A percentile compares a stretch with the other conserved stretches of the same genome.
These are phyloP conservation scores for Colletotrichum phormii DNA, from an alignment of 2,329 filamentous ascomycete species.

Conservation along the genomic window DNA sequence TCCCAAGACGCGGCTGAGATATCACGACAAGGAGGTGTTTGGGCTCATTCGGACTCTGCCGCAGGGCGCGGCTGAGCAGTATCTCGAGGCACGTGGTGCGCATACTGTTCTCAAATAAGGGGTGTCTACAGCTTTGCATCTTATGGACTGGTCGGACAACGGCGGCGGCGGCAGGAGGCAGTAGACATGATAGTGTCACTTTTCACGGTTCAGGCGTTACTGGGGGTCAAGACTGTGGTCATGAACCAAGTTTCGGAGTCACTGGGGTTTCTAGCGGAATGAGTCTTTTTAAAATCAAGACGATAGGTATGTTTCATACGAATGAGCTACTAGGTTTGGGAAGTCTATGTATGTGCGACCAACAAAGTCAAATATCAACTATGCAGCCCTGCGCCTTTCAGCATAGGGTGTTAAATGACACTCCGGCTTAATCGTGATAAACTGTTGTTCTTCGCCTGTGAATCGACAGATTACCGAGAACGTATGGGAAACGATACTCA, in stretches of 20 bases:
- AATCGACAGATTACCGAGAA: constrained; percentile 83
- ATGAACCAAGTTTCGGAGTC: background rate
- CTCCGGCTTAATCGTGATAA: constrained; percentile 99
- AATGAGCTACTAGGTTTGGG: background rate
- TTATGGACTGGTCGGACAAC: background rate
- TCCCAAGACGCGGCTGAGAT: constrained; percentile 92
- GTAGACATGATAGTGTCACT: background rate
- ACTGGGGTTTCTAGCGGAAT: background rate
- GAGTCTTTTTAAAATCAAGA: background rate
- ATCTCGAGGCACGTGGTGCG: constrained; percentile 88
- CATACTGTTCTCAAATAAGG: constrained; percentile 90
- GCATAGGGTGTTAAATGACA: constrained; percentile 83
- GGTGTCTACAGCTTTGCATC: background rate
- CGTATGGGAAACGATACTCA: constrained; percentile 73
- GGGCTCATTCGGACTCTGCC: constrained; percentile 82
- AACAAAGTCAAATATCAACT: constrained; percentile 97
- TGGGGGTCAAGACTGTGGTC: background rate
- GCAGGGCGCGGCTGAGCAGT: constrained; percentile 87
- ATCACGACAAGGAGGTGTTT: constrained; percentile 95
- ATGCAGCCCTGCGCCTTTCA: constrained; percentile 85
- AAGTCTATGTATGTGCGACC: constrained; percentile 73
- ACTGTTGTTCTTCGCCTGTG: constrained; percentile 79
- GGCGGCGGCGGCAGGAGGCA: background rate
- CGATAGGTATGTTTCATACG: background rate
- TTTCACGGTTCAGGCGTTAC: constrained; percentile 10